phyloP scores from a whole-genome alignment of 805 yeast genomes.

The Wickerhamomyces strasburgensis region DNA sequence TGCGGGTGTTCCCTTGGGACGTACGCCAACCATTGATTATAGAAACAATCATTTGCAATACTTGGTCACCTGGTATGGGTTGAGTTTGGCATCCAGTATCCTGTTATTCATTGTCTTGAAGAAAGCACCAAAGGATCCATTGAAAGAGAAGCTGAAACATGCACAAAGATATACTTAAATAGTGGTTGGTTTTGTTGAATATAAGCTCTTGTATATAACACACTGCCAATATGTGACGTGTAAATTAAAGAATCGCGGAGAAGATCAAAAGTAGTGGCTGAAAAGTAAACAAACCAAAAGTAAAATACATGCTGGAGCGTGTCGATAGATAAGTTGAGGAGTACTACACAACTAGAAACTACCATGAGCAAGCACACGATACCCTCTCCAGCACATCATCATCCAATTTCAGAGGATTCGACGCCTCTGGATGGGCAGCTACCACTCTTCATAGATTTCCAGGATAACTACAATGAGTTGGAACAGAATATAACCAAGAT shows the following conservation, averaged over 20 bases:
- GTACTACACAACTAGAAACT: not conserved
- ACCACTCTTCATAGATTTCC: conserved; percentile 39
- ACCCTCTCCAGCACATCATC: conserved; percentile 42
- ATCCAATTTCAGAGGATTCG: conserved; percentile 35
- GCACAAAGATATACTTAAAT: conserved; percentile 38
- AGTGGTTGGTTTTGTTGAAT: too few relatives aligned
- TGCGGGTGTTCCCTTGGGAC: conserved; percentile 90
- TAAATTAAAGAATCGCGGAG: conserved; percentile 3
- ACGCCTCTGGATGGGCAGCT: conserved; percentile 39
- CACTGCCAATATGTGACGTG: conserved; percentile 1
- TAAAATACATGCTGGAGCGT: too few relatives aligned
- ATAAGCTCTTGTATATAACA: conserved; percentile 4
- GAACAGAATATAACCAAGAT: conserved; percentile 55
- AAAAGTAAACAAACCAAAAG: too few relatives aligned
- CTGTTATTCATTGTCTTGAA: conserved; percentile 52
- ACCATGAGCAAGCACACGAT: conserved; percentile 8
- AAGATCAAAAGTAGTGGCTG: too few relatives aligned
- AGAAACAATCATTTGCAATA: conserved; percentile 91
- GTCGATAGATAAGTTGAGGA: too few relatives aligned
- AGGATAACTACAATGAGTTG: conserved; percentile 49
- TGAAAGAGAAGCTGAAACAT: conserved; percentile 44
- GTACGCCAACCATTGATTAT: conserved; percentile 71
- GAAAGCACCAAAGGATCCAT: conserved; percentile 37
- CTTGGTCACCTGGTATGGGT: conserved; percentile 91
- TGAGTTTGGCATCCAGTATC: conserved; percentile 66